Evolutionary conservation across 2,329 filamentous ascomycete genomes (phyloP), one percentile per base, ranked within the genome.

Genomic region (Stemphylium beticola): DNA sequence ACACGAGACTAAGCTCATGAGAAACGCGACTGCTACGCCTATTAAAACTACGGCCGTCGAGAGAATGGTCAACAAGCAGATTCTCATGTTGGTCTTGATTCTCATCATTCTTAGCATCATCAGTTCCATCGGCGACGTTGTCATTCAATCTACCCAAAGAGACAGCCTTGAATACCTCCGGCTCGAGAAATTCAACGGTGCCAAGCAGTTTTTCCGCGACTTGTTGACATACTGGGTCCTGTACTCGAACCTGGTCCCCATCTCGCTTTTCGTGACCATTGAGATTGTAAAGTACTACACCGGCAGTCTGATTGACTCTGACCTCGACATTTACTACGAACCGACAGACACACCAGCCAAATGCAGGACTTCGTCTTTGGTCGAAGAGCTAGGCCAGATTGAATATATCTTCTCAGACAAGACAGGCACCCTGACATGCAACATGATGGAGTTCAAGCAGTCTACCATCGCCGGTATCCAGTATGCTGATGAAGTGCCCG

Each of bases 341-440:
- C 91, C 92, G 73, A 96, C 89, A 0, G 93, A 99, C 68, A 99
- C 93, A 0, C 92, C 95, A 11, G 93, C 95, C 4, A 96, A 95
- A 62, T 99, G 95, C 77, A 87, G 95, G 67, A 99, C 95, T 0
- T 98, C 93, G 2, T 97, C 93, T 63, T 81, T 99, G 72, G 95
- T 99, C 10, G 95, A 99, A 78, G 96, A 99, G 72, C 79, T 99
- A 39, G 95, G 95, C 50, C 96, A 98, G 84, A 96, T 99, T 39
- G 95, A 98, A 71, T 99, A 96, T 69, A 95, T 99, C 61, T 99
- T 99, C 75, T 97, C 92, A 0, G 93, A 98, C 81, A 98, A 98
- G 81, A 98, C 93, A 1, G 93, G 93, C 38, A 98, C 93, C 4
- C 80, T 98, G 68, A 98, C 93, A n/a, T 96, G 93, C 78, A 98